These are phyloP conservation scores for Dothiorella sarmentorum DNA, from an alignment of 2,329 filamentous ascomycete species.

Conservation along the genomic window DNA sequence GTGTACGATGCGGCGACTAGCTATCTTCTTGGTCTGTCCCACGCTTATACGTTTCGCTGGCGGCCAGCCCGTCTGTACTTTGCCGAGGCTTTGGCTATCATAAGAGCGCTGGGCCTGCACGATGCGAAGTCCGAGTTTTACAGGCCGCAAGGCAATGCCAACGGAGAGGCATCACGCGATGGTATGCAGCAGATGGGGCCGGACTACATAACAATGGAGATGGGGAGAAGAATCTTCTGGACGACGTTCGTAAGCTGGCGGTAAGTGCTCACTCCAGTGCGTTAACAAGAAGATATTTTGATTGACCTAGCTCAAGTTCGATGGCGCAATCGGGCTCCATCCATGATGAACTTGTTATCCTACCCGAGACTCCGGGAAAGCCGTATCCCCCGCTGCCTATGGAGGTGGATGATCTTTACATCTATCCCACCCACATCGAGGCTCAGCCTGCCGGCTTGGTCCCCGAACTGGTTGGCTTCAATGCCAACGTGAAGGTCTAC, in stretches of 20 bases:
- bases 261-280: constrained; percentile 33
- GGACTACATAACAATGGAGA: constrained; percentile 47
- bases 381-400: constrained; percentile 76
- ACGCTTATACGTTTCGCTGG: constrained; percentile 66
- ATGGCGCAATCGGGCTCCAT: constrained; percentile 73
- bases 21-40: constrained; percentile 68
- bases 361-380: constrained; percentile 70
- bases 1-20: constrained; percentile 67
- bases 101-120: constrained; percentile 64
- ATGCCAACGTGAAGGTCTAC: constrained; percentile 73
- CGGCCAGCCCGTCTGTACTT: constrained; percentile 67
- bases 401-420: constrained; percentile 81
- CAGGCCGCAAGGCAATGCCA: neutral
- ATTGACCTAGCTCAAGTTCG: constrained; percentile 49
- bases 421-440: constrained; percentile 67
- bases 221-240: constrained; percentile 70
- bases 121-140: constrained; percentile 44
- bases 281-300: constrained; percentile 6
- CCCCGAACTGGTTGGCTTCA: constrained; percentile 75
- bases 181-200: neutral
- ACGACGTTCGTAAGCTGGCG: constrained; percentile 71
- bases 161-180: neutral
- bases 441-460: constrained; percentile 65
- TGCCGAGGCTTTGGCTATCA: constrained; percentile 67
- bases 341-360: constrained; percentile 69